Evolutionary conservation across 805 yeast species (phyloP).

Genomic region (Lachancea sp.): DNA sequence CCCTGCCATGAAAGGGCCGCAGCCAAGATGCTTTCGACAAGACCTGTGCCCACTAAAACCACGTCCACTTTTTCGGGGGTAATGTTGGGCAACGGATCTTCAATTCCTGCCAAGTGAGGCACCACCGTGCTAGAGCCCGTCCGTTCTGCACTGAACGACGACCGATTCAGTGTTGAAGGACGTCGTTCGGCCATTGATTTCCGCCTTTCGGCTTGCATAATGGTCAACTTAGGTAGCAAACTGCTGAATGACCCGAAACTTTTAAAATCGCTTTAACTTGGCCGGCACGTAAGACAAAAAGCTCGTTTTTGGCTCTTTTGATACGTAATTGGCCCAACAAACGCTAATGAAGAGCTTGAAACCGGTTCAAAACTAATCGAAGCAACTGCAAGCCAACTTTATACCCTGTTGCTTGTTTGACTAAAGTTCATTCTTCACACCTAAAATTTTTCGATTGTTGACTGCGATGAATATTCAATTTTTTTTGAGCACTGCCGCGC

Average conservation of each 20-base stretch:
- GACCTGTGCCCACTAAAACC: slow-evolving; percentile 86
- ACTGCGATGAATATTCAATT: not conserved
- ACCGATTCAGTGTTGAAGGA: slow-evolving; percentile 39
- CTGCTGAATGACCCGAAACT: not conserved
- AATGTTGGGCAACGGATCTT: slow-evolving; percentile 56
- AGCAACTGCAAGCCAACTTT: not conserved
- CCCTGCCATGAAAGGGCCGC: slow-evolving; percentile 98
- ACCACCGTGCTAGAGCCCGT: slow-evolving; percentile 34
- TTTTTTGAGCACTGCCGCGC: not conserved
- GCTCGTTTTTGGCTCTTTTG: not conserved
- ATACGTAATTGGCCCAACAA: not conserved
- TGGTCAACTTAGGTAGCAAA: not conserved
- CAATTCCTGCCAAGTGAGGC: slow-evolving; percentile 73
- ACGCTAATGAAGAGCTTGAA: not conserved
- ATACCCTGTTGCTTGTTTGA: not conserved
- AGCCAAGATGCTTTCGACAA: slow-evolving; percentile 80
- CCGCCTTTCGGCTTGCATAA: slow-evolving; percentile 40
- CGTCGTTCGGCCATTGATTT: slow-evolving; percentile 65
- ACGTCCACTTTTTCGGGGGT: slow-evolving; percentile 79
- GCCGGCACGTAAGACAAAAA: not conserved
- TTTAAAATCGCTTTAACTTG: not conserved
- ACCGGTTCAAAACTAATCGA: too few relatives aligned
- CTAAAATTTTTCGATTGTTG: slow-evolving; percentile 2
- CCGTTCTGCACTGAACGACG: slow-evolving; percentile 4
- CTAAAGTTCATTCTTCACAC: not conserved